Conservation (phyloP, 768 basidiomycete genomes). For the Rhizopogon sp. region DNA sequence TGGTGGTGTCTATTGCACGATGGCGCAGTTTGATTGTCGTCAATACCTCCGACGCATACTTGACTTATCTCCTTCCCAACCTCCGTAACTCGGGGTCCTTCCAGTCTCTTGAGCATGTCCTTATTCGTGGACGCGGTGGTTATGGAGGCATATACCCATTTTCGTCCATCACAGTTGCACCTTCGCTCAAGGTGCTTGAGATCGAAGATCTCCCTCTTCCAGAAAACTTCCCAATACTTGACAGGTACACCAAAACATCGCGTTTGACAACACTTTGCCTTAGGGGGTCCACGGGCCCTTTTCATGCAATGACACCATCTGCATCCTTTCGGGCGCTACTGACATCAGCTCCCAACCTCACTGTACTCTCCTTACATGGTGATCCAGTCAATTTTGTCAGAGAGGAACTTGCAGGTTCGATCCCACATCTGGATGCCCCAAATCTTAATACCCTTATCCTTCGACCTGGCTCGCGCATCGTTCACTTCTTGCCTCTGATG, state of each 20-base stretch:
- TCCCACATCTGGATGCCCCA: constrained; percentile 10
- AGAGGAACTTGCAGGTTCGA: constrained; percentile 1
- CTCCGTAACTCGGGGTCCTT: constrained; percentile 12
- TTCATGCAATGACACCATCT: constrained; percentile 23
- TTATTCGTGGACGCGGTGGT: background rate
- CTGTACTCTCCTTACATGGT: constrained; percentile 21
- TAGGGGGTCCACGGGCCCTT: constrained; percentile 20
- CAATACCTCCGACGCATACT: constrained; percentile 22
- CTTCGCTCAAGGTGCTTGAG: constrained; percentile 20
- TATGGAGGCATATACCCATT: background rate
- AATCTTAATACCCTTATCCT: constrained; percentile 23
- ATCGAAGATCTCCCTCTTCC: constrained; percentile 21
- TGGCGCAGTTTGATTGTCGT: constrained; percentile 23
- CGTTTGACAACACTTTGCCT: constrained; percentile 19
- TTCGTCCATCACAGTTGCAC: background rate
- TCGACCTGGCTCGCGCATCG: constrained; percentile 22
- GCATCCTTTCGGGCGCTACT: constrained; percentile 20
- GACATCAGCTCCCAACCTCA: constrained; percentile 16
- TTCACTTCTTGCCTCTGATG: constrained; percentile 24
- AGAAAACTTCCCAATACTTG: constrained; percentile 8
- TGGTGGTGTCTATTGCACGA: constrained; percentile 19
- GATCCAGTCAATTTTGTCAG: constrained; percentile 22
- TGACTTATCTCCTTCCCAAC: constrained; percentile 23
- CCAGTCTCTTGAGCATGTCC: background rate
- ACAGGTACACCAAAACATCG: constrained; percentile 9